Percentiles rank a stretch among this genome's conserved stretches.
Conservation (phyloP, 106 monocot species). For the Apostasia shenzhenica region DNA sequence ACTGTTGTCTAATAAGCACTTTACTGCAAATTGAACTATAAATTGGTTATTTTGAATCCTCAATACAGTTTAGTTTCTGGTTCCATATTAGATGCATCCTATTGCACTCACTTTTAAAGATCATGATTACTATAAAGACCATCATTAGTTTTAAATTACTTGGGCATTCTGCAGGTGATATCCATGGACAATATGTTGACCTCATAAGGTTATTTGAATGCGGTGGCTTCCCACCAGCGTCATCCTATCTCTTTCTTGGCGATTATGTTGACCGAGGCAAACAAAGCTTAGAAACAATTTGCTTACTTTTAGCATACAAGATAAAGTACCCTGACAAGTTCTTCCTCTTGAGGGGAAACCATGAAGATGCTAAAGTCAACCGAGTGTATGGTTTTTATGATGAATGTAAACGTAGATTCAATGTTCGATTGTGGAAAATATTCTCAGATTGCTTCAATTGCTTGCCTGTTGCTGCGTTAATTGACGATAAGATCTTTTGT, state of each 20-base stretch:
- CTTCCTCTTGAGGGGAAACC: constrained; percentile 62
- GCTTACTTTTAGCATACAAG: constrained; percentile 66
- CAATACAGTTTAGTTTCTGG: no score
- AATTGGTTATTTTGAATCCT: no score
- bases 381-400: constrained; percentile 76
- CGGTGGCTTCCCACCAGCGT: constrained; percentile 58
- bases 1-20: no score
- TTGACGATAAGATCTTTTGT: constrained; percentile 60
- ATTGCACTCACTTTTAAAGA: no score
- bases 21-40: no score
- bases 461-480: constrained; percentile 56
- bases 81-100: no score
- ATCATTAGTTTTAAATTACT: no score
- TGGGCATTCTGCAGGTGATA: constrained; percentile 30
- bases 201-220: constrained; percentile 56
- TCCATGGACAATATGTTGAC: constrained; percentile 68
- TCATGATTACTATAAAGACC: no score
- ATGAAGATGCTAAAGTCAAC: constrained; percentile 76
- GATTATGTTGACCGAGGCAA: constrained; percentile 81
- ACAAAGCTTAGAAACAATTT: constrained; percentile 64
- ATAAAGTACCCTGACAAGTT: constrained; percentile 64
- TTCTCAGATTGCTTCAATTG: constrained; percentile 77
- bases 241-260: constrained; percentile 65
- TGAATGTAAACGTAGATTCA: constrained; percentile 69
- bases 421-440: constrained; percentile 70